Evolutionary conservation across 768 basidiomycete genomes (phyloP).

Genomic region (Gymnopilus junonius): DNA sequence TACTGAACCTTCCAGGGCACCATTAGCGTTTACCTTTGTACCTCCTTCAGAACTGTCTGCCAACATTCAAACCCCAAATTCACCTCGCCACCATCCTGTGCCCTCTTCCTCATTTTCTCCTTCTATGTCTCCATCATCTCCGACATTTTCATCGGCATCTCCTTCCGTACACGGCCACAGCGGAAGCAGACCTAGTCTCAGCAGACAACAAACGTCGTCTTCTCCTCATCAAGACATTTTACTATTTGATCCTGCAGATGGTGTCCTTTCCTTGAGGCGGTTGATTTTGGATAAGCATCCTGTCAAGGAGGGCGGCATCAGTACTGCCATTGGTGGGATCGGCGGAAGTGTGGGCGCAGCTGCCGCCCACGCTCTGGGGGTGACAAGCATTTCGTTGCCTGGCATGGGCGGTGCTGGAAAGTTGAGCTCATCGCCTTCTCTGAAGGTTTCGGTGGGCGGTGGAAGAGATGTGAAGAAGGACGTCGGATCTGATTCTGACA

Average conservation of each 20-base stretch:
- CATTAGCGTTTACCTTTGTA: constrained; percentile 64
- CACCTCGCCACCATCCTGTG: constrained; percentile 9
- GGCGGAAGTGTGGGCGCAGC: constrained; percentile 12
- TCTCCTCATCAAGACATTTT: constrained; percentile 64
- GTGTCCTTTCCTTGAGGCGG: constrained; percentile 58
- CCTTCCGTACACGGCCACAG: not conserved
- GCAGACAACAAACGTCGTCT: not conserved
- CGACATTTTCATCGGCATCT: not conserved
- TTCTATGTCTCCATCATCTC: constrained; percentile 32
- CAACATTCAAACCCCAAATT: constrained; percentile 10
- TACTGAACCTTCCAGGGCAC: constrained; percentile 34
- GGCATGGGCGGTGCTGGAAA: constrained; percentile 49
- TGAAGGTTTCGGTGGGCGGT: constrained; percentile 12
- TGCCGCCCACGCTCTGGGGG: constrained; percentile 34
- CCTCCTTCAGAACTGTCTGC: constrained; percentile 32
- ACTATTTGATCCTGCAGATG: constrained; percentile 65
- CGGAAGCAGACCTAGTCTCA: not conserved
- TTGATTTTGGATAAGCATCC: constrained; percentile 46
- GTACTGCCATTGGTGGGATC: constrained; percentile 14
- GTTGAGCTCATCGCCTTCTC: constrained; percentile 38
- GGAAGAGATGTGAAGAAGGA: not conserved
- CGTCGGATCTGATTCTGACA: constrained; percentile 21
- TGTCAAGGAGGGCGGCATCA: constrained; percentile 23
- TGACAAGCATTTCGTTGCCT: constrained; percentile 67
- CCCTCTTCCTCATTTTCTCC: constrained; percentile 17